Conservation (phyloP, 1,284 basidiomycete species). For the Moesziomyces antarcticus region DNA sequence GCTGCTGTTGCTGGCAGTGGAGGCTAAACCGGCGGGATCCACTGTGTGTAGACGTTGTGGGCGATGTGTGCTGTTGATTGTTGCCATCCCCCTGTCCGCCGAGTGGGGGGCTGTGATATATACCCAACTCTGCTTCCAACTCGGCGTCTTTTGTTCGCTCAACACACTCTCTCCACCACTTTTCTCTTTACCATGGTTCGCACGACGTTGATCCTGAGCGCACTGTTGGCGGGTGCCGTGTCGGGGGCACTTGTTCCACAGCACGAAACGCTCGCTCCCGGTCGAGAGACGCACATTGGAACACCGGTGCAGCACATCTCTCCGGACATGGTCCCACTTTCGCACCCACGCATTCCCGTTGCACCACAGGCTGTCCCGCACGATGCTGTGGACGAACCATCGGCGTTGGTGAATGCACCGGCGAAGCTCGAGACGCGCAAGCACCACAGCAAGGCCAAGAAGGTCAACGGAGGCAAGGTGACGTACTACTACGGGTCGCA, state of each 20-base stretch:
- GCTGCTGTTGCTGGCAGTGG: too few relatives aligned
- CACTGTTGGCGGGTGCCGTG: background rate
- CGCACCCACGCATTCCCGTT: background rate
- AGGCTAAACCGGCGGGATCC: too few relatives aligned
- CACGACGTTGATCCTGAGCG: background rate
- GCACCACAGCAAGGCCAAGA: constrained; percentile 14
- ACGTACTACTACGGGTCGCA: constrained; percentile 36
- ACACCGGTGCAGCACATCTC: background rate
- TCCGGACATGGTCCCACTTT: background rate
- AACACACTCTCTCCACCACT: too few relatives aligned
- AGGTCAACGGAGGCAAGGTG: constrained; percentile 19
- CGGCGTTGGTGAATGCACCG: background rate
- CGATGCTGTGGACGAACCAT: background rate
- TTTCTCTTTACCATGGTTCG: background rate
- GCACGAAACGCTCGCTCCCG: too few relatives aligned
- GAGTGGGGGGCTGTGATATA: too few relatives aligned
- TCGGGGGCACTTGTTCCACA: too few relatives aligned
- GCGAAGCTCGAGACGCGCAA: constrained; percentile 5
- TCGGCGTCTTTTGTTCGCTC: too few relatives aligned
- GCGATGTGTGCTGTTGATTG: too few relatives aligned
- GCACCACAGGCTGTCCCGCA: background rate
- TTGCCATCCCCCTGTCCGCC: too few relatives aligned
- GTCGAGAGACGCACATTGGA: too few relatives aligned
- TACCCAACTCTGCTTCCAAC: too few relatives aligned
- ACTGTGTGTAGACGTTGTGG: too few relatives aligned